Percentiles rank a stretch among this genome's conserved stretches.
Conservation (phyloP, 768 basidiomycete genomes). For the Serendipita sp. region DNA sequence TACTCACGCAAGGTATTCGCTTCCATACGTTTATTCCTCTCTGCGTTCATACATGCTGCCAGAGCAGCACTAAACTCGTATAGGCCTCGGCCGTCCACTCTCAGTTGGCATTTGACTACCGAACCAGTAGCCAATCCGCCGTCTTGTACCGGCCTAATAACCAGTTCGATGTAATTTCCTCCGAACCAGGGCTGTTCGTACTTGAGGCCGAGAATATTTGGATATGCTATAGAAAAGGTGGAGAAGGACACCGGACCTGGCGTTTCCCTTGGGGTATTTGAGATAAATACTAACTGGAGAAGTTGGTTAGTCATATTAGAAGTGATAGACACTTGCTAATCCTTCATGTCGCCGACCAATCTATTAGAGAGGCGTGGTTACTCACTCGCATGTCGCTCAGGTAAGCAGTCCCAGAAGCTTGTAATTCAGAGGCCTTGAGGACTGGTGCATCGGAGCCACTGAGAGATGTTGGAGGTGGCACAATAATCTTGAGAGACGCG, state of each 20-base stretch:
- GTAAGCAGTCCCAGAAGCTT: not conserved
- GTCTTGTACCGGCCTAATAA: slow-evolving; percentile 46
- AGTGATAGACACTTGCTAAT: not conserved
- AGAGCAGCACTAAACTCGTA: not conserved
- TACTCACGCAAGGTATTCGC: not conserved
- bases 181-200: slow-evolving; percentile 67
- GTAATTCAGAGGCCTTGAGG: not conserved
- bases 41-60: not conserved
- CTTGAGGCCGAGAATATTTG: slow-evolving; percentile 46
- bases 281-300: slow-evolving; percentile 46
- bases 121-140: slow-evolving; percentile 48
- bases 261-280: slow-evolving; percentile 6
- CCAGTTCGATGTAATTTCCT: slow-evolving; percentile 49
- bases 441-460: not conserved
- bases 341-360: not conserved
- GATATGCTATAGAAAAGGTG: slow-evolving; percentile 41
- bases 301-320: not conserved
- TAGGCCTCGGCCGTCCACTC: not conserved
- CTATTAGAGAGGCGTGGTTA: not conserved
- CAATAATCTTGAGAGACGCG: not conserved
- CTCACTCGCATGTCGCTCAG: slow-evolving; percentile 6
- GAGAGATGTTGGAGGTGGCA: not conserved
- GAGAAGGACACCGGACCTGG: slow-evolving; percentile 21
- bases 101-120: not conserved
- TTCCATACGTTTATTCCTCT: not conserved